Evolutionary conservation across 768 basidiomycete species (phyloP).

Genomic region (Collybia mongolica): DNA sequence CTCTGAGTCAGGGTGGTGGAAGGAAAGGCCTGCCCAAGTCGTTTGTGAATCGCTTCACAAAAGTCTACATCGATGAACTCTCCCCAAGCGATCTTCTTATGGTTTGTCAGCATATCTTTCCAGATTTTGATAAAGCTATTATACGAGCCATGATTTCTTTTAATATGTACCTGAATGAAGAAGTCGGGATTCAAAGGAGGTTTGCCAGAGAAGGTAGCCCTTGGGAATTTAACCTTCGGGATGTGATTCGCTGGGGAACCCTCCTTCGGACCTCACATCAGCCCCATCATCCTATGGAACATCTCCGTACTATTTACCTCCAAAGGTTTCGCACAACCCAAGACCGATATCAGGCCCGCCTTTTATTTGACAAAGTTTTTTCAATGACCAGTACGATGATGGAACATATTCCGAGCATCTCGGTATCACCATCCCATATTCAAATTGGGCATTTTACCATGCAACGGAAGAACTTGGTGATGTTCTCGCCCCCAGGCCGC

Average conservation of each 20-base stretch:
- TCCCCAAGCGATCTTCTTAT: conserved; percentile 71
- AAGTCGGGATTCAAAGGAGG: conserved; percentile 56
- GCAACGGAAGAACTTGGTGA: conserved; percentile 32
- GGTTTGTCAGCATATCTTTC: conserved; percentile 77
- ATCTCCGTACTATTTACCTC: conserved; percentile 74
- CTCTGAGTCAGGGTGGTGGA: conserved; percentile 92
- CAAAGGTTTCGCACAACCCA: conserved; percentile 77
- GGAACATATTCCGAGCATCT: conserved; percentile 31
- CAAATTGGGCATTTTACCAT: conserved; percentile 66
- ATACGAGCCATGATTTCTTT: conserved; percentile 80
- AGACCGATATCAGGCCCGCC: conserved; percentile 57
- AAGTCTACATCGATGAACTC: conserved; percentile 90
- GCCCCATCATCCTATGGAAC: conserved; percentile 52
- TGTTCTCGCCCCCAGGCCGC: conserved; percentile 40
- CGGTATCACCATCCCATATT: conserved; percentile 45
- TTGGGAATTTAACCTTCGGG: conserved; percentile 98
- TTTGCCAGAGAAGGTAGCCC: conserved; percentile 84
- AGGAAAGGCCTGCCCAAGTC: conserved; percentile 97
- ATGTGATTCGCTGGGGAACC: conserved; percentile 86
- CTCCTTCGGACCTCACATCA: conserved; percentile 37
- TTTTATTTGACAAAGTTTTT: conserved; percentile 57
- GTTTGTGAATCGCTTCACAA: conserved; percentile 97
- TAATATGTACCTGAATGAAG: conserved; percentile 69
- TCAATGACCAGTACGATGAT: conserved; percentile 20
- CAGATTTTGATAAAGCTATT: conserved; percentile 47